phyloP scores from a whole-genome alignment of 305 asterid genomes.

The Caryopteris hybrid region DNA sequence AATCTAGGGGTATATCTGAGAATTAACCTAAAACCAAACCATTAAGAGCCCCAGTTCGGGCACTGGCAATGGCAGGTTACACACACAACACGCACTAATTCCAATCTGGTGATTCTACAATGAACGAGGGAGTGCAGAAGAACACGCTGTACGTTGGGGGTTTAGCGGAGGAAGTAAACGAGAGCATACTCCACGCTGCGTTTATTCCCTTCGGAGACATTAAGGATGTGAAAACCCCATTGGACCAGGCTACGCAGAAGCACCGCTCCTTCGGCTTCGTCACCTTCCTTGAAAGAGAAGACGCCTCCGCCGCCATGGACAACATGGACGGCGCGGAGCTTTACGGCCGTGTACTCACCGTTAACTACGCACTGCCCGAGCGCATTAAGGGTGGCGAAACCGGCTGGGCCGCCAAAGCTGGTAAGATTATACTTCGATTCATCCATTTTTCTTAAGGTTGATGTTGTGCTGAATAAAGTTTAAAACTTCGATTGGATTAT shows the following conservation, averaged over 20 bases:
- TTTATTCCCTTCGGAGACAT: slow-evolving; percentile 97
- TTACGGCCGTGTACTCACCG: slow-evolving; percentile 92
- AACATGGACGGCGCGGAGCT: slow-evolving; percentile 98
- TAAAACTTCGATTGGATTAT: neutral
- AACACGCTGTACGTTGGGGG: slow-evolving; percentile 95
- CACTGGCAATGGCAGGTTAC: slow-evolving; percentile 1
- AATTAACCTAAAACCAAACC: slow-evolving; percentile 1
- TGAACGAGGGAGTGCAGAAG: slow-evolving; percentile 92
- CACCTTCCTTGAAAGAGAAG: slow-evolving; percentile 87
- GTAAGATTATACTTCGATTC: slow-evolving; percentile 35
- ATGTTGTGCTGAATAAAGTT: neutral
- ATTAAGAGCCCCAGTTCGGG: neutral
- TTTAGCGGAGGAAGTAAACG: slow-evolving; percentile 94
- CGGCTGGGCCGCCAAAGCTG: slow-evolving; percentile 98
- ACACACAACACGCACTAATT: neutral
- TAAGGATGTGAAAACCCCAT: slow-evolving; percentile 93
- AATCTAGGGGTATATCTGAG: slow-evolving; percentile 12
- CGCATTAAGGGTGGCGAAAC: slow-evolving; percentile 88
- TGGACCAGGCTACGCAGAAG: slow-evolving; percentile 95
- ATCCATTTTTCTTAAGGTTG: neutral
- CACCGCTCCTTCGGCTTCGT: slow-evolving; percentile 97
- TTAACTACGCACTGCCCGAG: slow-evolving; percentile 92
- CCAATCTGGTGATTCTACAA: neutral
- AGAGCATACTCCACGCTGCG: slow-evolving; percentile 76
- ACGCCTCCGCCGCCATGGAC: slow-evolving; percentile 95